These are phyloP conservation scores for Geotrichum aggregatum DNA, from an alignment of 1,139 yeast species.

Conservation along the genomic window DNA sequence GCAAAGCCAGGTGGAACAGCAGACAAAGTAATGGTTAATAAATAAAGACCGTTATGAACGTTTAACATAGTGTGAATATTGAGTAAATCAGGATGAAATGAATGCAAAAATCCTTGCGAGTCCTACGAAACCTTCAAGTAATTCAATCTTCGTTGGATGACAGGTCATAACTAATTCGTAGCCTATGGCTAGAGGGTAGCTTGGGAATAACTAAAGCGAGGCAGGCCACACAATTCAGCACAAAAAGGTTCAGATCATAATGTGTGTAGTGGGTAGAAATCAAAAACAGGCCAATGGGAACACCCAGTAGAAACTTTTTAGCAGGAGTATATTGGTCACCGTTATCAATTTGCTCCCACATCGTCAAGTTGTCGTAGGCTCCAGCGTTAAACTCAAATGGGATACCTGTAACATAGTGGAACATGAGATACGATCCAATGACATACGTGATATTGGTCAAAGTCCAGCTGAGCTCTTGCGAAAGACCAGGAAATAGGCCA, in stretches of 20 bases:
- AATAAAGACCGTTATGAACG: too few relatives aligned
- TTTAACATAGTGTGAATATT: too few relatives aligned
- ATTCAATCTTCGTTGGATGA: neutral
- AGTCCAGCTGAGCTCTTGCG: constrained; percentile 89
- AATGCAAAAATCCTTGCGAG: neutral
- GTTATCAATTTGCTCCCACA: constrained; percentile 98
- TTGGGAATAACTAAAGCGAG: constrained; percentile 83
- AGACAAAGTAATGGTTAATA: too few relatives aligned
- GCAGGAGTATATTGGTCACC: constrained; percentile 98
- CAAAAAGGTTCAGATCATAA: constrained; percentile 73
- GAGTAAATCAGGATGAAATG: neutral
- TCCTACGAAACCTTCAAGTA: neutral
- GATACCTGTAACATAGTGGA: constrained; percentile 92
- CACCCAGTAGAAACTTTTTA: constrained; percentile 83
- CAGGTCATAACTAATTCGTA: constrained; percentile 32
- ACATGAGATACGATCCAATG: constrained; percentile 91
- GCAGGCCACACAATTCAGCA: constrained; percentile 76
- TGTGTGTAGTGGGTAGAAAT: constrained; percentile 87
- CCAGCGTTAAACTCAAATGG: constrained; percentile 97
- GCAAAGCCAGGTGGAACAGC: too few relatives aligned
- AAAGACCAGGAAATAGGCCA: constrained; percentile 70
- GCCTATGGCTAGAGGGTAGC: constrained; percentile 53
- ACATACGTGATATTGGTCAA: constrained; percentile 85
- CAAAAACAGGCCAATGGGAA: constrained; percentile 82
- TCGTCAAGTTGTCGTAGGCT: constrained; percentile 89